phyloP scores from a whole-genome alignment of 23 red algal genomes.

The Chondrus crispus region DNA sequence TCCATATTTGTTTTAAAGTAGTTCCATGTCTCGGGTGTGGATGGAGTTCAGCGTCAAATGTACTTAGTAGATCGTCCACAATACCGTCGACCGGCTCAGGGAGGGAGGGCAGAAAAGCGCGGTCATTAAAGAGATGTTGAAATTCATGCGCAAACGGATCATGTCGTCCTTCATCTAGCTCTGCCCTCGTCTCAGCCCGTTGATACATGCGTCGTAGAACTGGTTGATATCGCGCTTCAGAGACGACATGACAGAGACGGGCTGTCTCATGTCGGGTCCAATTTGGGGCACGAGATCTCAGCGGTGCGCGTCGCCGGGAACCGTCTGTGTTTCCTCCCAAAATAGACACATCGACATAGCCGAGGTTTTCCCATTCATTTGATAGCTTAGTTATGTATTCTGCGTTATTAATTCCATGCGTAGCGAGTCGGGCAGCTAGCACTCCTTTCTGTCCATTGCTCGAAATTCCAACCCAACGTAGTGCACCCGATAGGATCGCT shows the following conservation, averaged over 20 bases:
- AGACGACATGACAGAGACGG: not conserved
- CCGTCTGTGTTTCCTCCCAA: not conserved
- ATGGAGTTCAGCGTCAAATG: slow-evolving; percentile 1
- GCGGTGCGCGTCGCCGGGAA: not conserved
- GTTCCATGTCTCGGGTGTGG: not conserved
- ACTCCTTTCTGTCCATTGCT: not conserved
- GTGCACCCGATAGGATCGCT: not conserved
- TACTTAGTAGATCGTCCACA: not conserved
- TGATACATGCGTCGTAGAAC: not conserved
- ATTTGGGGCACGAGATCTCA: not conserved
- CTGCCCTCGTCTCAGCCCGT: not conserved
- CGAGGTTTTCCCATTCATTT: not conserved
- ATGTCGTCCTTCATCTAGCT: not conserved
- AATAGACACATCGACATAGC: not conserved
- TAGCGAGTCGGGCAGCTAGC: not conserved
- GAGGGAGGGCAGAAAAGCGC: not conserved
- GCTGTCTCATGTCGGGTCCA: not conserved
- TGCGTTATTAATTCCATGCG: not conserved
- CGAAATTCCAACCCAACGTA: not conserved
- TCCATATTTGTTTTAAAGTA: slow-evolving; percentile 20
- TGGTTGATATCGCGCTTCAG: not conserved
- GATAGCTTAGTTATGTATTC: not conserved
- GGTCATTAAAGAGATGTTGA: not conserved
- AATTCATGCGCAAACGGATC: slow-evolving; percentile 14
- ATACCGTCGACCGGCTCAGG: not conserved